Evolutionary conservation across 75 land plant genomes (phyloP).

Genomic region (Cupressus sempervirens): DNA sequence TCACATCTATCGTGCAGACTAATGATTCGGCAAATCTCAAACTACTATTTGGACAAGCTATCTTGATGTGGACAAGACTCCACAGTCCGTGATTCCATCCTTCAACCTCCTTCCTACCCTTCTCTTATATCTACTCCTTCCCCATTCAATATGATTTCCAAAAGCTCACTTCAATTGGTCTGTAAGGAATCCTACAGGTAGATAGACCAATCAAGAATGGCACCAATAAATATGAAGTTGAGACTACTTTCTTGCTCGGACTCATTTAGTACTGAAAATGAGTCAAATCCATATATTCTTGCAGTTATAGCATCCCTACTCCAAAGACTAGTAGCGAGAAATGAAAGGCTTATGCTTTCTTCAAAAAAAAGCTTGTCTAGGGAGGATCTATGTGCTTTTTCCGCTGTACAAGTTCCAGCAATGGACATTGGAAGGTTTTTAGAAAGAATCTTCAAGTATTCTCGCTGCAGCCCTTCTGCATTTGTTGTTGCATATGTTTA

Average conservation of each 20-base stretch:
- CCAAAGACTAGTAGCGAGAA: slow-evolving; percentile 59
- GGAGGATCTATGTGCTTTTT: not conserved
- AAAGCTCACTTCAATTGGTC: too few species aligned
- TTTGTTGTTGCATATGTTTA: slow-evolving; percentile 49
- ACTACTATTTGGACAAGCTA: too few species aligned
- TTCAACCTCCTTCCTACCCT: too few species aligned
- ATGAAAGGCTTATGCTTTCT: slow-evolving; percentile 28
- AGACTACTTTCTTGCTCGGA: slow-evolving; percentile 18
- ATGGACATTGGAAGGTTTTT: slow-evolving; percentile 34
- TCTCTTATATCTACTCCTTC: too few species aligned
- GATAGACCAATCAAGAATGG: too few species aligned
- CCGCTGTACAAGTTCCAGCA: slow-evolving; percentile 11
- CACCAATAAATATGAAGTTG: too few species aligned
- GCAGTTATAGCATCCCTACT: slow-evolving; percentile 61
- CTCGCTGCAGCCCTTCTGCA: slow-evolving; percentile 51
- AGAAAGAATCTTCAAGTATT: slow-evolving; percentile 45
- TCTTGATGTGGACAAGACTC: too few species aligned
- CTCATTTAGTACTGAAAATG: slow-evolving; percentile 27
- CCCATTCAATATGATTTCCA: too few species aligned
- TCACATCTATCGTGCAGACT: too few species aligned
- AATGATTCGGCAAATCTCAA: too few species aligned
- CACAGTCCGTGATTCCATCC: too few species aligned
- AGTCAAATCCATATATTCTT: slow-evolving; percentile 32
- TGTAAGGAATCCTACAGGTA: too few species aligned
- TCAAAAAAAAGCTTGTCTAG: not conserved